A percentile compares a stretch with the other conserved stretches of the same genome.
These are phyloP conservation scores for Pythium brachiatum DNA, from an alignment of 352 stramenopile species.

Conservation along the genomic window DNA sequence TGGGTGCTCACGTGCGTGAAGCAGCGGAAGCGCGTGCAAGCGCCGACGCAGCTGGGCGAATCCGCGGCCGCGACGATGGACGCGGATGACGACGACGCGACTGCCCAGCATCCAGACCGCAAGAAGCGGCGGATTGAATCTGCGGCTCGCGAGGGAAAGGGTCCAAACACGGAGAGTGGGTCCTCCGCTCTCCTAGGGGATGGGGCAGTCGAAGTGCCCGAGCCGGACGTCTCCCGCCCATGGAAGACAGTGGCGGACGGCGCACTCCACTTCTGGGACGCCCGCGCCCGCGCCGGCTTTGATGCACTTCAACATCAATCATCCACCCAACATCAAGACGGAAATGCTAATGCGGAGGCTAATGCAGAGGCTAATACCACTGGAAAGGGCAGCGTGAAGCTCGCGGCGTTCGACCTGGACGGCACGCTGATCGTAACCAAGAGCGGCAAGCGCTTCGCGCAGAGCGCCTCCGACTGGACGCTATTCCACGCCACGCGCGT, in stretches of 20 bases:
- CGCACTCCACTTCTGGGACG: constrained; percentile 54
- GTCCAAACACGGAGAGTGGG: not conserved
- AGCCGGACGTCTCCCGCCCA: constrained; percentile 22
- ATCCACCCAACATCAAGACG: constrained; percentile 5
- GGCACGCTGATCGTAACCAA: constrained; percentile 82
- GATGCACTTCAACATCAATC: not conserved
- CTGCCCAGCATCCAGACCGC: constrained; percentile 5
- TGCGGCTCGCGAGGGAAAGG: not conserved
- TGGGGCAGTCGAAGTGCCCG: not conserved
- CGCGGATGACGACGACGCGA: not conserved
- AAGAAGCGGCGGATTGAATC: constrained; percentile 10
- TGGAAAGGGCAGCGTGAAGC: constrained; percentile 33
- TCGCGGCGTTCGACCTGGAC: constrained; percentile 84
- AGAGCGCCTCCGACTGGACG: constrained; percentile 71
- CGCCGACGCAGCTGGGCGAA: not conserved
- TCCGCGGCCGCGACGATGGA: not conserved
- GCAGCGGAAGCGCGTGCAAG: constrained; percentile 27
- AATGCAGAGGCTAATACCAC: not conserved
- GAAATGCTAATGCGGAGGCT: not conserved
- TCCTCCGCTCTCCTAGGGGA: not conserved
- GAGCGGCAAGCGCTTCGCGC: constrained; percentile 79
- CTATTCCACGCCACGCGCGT: constrained; percentile 65
- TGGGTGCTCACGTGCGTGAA: constrained; percentile 38
- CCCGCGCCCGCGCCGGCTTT: constrained; percentile 15
- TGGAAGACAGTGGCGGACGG: constrained; percentile 41